Percentiles rank a stretch among this genome's conserved stretches.
phyloP scores from a whole-genome alignment of 2,329 filamentous ascomycete species.

The Penicillium sclerotigenum region DNA sequence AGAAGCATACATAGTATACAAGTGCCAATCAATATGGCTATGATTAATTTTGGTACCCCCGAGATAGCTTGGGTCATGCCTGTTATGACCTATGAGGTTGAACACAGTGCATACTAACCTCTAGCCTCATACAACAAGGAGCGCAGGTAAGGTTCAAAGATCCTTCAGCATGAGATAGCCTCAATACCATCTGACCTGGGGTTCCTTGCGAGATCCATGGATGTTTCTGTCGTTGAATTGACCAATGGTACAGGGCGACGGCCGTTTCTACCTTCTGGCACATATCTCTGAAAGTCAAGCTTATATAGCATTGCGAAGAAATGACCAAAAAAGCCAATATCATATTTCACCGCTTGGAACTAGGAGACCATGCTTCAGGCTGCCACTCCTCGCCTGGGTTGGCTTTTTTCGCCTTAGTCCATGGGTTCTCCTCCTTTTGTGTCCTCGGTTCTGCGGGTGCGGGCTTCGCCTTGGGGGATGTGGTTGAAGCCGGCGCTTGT shows the following conservation, averaged over 20 bases:
- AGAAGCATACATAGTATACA: neutral
- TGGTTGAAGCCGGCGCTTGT: neutral
- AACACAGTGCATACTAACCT: neutral
- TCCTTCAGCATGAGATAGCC: neutral
- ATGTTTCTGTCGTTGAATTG: neutral
- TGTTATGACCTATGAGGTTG: neutral
- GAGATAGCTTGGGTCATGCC: neutral
- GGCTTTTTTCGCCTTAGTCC: conserved; percentile 54
- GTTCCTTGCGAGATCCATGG: neutral
- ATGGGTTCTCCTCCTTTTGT: conserved; percentile 49
- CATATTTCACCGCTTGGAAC: conserved; percentile 39
- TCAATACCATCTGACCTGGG: neutral
- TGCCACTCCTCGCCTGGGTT: conserved; percentile 64
- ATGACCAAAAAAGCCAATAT: conserved; percentile 5
- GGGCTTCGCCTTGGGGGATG: conserved; percentile 2
- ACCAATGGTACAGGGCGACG: neutral
- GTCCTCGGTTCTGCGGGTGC: conserved; percentile 9
- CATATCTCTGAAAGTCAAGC: neutral
- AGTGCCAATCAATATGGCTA: neutral
- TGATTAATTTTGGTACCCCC: neutral
- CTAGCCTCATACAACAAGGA: neutral
- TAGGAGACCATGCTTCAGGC: conserved; percentile 60
- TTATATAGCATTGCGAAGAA: neutral
- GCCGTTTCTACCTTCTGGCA: no score
- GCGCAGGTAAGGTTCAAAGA: neutral